These are phyloP conservation scores for Metschnikowia lachancei DNA, from an alignment of 805 yeast genomes.

Conservation along the genomic window DNA sequence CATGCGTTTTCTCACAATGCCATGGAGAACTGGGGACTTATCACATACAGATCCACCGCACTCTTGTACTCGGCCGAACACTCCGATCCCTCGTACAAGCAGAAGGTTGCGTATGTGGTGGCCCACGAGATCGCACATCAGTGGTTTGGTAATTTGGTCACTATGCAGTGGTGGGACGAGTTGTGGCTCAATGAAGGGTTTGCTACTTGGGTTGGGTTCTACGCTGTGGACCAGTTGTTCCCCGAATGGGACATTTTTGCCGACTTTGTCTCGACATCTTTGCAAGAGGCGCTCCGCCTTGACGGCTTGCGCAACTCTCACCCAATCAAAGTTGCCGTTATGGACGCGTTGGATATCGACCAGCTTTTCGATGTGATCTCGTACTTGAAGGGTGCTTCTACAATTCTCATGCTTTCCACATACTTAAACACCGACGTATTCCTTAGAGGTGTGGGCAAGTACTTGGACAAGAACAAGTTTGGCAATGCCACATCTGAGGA, in stretches of 20 bases:
- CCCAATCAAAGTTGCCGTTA: constrained; percentile 80
- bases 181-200: constrained; percentile 88
- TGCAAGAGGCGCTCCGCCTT: constrained; percentile 50
- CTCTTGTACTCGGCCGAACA: constrained; percentile 44
- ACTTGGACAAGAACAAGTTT: constrained; percentile 60
- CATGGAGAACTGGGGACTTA: constrained; percentile 89
- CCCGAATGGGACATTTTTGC: constrained; percentile 82
- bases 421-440: constrained; percentile 67
- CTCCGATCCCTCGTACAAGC: constrained; percentile 52
- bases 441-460: constrained; percentile 68
- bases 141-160: constrained; percentile 87
- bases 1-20: constrained; percentile 82
- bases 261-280: constrained; percentile 49
- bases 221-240: constrained; percentile 62
- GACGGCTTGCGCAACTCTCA: constrained; percentile 66
- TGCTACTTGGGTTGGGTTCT: constrained; percentile 82
- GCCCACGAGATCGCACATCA: constrained; percentile 88
- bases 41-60: constrained; percentile 61
- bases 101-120: constrained; percentile 77
- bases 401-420: constrained; percentile 72
- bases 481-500: constrained; percentile 74
- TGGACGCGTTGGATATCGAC: constrained; percentile 73
- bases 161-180: constrained; percentile 94
- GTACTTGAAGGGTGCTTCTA: constrained; percentile 76
- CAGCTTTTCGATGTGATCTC: constrained; percentile 82